Base-by-base conservation (phyloP, 2,329 filamentous ascomycete genomes). In the Aciculosporium take region DNA sequence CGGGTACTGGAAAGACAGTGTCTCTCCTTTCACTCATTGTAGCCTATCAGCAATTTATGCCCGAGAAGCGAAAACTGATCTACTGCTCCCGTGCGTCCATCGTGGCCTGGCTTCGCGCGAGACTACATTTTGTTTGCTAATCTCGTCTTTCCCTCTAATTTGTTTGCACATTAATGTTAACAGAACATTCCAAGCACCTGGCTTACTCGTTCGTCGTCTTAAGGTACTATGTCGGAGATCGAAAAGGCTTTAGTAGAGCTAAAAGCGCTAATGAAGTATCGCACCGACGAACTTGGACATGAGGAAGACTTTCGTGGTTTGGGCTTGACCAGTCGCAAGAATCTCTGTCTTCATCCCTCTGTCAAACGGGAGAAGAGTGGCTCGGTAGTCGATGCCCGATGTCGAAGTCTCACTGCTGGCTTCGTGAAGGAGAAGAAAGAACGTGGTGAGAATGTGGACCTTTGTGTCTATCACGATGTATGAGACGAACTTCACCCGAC, bases 371-470 rank as follows among this genome's bases (percentile, higher is more conserved):
- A 98, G 61, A 98, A 96, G 68, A 96, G 88, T 56, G 93, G 91
- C 7, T 74, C 79, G 4, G 74, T 98, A 5, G 91, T 98, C 35
- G 91, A 98, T 67, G 85, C 93, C n/a, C 75, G 88, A 49, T 98
- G 91, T 64, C 79, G 91, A 58, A 94, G 88, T 59, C 67, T 98
- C 47, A 98, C 93, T 1, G 93, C 93, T 5, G 88, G 89, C 2
- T 98, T 98, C 58, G 84, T 98, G 47, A 94, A 91, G 57, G 91
- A 96, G 60, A 95, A 95, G 67, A 98, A 94, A 59, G 86, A 94
- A 40, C 79, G 82, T 41, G 91, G 91, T 12, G 93, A 98, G 58
- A 84, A 88, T 51, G 89, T 98, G 5, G 87, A 95, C 34, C 67
- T 94, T 17, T 98, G 91, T 65, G 74, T 94, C 45, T 98, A 96